A percentile compares a stretch with the other conserved stretches of the same genome.
Evolutionary conservation across 148 eudicot genomes (phyloP).

Genomic region (Diospyros kaki): DNA sequence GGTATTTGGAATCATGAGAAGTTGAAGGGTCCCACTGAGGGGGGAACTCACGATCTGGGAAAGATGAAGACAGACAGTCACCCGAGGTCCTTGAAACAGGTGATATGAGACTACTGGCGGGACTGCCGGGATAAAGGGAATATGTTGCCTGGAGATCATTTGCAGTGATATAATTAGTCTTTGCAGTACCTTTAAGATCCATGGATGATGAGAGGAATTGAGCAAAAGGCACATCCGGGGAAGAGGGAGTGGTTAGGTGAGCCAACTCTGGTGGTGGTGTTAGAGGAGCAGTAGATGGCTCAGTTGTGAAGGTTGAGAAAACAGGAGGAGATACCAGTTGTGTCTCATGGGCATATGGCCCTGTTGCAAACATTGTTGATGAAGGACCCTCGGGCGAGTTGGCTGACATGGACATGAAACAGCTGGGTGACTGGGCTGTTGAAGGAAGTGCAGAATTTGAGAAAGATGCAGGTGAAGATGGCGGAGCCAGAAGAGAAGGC

Average conservation of each 20-base stretch:
- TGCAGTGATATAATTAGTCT: slow-evolving; percentile 39
- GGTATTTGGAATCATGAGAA: slow-evolving; percentile 39
- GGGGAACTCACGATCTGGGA: slow-evolving; percentile 44
- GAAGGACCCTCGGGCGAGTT: slow-evolving; percentile 87
- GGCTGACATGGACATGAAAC: slow-evolving; percentile 60
- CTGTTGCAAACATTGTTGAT: slow-evolving; percentile 76
- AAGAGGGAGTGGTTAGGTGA: slow-evolving; percentile 95
- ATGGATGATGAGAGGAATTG: slow-evolving; percentile 73
- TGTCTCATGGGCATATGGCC: slow-evolving; percentile 96
- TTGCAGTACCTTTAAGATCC: slow-evolving; percentile 48
- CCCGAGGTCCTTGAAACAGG: slow-evolving; percentile 65
- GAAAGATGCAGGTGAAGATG: slow-evolving; percentile 95
- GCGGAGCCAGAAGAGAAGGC: slow-evolving; percentile 89
- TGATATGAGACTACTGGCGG: slow-evolving; percentile 72
- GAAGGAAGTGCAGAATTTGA: slow-evolving; percentile 85
- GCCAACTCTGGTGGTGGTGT: slow-evolving; percentile 97
- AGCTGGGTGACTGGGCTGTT: slow-evolving; percentile 86
- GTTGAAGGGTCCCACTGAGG: slow-evolving; percentile 50
- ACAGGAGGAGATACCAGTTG: slow-evolving; percentile 96
- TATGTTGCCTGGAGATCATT: slow-evolving; percentile 74
- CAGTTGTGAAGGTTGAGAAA: slow-evolving; percentile 89
- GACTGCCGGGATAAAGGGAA: slow-evolving; percentile 80
- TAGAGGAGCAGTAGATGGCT: slow-evolving; percentile 97
- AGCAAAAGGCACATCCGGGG: slow-evolving; percentile 97
- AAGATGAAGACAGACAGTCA: slow-evolving; percentile 43